Percentiles rank a stretch among this genome's conserved stretches.
Conservation (phyloP, 1,284 basidiomycete genomes). For the Ganoderma resinaceum region DNA sequence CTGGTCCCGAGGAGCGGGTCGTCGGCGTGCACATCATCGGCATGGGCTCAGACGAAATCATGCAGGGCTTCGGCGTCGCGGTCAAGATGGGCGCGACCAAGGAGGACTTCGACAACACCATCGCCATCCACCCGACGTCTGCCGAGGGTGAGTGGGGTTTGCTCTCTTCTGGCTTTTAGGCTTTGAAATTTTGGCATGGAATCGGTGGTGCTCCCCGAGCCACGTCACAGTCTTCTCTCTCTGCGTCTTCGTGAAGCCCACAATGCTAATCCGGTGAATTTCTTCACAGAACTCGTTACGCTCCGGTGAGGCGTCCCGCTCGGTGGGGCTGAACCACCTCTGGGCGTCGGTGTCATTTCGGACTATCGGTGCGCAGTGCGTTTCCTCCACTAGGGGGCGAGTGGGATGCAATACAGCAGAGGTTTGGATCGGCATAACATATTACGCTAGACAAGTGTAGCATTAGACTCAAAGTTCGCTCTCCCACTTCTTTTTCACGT, state of each 20-base stretch:
- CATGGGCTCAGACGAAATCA: constrained; percentile 87
- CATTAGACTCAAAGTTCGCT: constrained; percentile 1
- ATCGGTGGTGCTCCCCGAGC: neutral
- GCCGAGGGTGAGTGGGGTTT: constrained; percentile 63
- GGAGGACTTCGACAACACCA: constrained; percentile 85
- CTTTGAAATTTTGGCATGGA: neutral
- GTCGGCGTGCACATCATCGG: constrained; percentile 96
- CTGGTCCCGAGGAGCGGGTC: constrained; percentile 90
- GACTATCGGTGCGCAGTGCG: neutral
- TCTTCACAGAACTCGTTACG: constrained; percentile 47
- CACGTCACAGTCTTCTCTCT: neutral
- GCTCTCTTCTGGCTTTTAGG: constrained; percentile 3
- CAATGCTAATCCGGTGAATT: neutral
- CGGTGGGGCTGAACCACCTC: neutral
- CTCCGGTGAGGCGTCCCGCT: constrained; percentile 38
- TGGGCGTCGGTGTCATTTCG: neutral
- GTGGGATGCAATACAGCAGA: neutral
- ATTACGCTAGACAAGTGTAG: neutral
- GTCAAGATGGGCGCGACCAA: constrained; percentile 96
- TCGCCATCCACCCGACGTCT: constrained; percentile 91
- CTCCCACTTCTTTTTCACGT: neutral
- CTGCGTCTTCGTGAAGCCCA: neutral
- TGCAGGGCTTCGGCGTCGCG: constrained; percentile 95
- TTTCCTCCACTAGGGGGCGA: neutral
- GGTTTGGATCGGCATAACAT: neutral